A percentile compares a stretch with the other conserved stretches of the same genome.
Evolutionary conservation across 768 basidiomycete genomes (phyloP).

Genomic region (Trametopsis cervina): DNA sequence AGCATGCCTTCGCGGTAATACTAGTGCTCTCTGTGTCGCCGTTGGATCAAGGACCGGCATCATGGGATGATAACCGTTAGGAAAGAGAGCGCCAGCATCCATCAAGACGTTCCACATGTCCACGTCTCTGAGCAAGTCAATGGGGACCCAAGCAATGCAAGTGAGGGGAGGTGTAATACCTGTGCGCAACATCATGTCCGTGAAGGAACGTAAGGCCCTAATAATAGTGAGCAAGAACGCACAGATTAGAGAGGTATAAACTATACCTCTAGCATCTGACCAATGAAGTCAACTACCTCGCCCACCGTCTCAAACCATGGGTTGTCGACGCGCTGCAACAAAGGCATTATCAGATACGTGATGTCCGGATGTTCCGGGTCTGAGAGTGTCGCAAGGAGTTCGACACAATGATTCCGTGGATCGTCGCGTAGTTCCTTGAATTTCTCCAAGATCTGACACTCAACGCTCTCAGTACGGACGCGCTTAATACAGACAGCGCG

Average conservation of each 20-base stretch:
- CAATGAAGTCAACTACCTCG: constrained; percentile 20
- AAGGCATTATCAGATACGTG: constrained; percentile 13
- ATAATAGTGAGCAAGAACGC: not conserved
- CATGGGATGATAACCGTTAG: constrained; percentile 9
- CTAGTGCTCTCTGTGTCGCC: too few species aligned
- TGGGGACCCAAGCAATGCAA: not conserved
- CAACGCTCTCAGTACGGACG: constrained; percentile 1
- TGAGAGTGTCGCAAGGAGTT: too few species aligned
- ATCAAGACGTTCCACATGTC: constrained; percentile 8
- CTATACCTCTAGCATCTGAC: constrained; percentile 17
- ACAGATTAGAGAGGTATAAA: not conserved
- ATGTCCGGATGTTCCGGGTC: constrained; percentile 3
- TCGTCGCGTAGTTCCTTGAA: constrained; percentile 6
- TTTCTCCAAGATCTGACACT: constrained; percentile 6
- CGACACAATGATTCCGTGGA: constrained; percentile 20
- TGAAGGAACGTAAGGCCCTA: constrained; percentile 20
- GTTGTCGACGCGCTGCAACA: constrained; percentile 11
- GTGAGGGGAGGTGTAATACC: too few species aligned
- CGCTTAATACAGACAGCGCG: constrained; percentile 16
- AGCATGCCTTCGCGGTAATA: too few species aligned
- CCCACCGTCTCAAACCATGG: constrained; percentile 16
- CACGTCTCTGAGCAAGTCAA: constrained; percentile 2
- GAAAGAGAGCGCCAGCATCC: constrained; percentile 7
- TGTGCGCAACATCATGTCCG: constrained; percentile 15
- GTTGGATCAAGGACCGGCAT: too few species aligned